phyloP scores from a whole-genome alignment of 768 basidiomycete species.

The Lactifluus echinatus region DNA sequence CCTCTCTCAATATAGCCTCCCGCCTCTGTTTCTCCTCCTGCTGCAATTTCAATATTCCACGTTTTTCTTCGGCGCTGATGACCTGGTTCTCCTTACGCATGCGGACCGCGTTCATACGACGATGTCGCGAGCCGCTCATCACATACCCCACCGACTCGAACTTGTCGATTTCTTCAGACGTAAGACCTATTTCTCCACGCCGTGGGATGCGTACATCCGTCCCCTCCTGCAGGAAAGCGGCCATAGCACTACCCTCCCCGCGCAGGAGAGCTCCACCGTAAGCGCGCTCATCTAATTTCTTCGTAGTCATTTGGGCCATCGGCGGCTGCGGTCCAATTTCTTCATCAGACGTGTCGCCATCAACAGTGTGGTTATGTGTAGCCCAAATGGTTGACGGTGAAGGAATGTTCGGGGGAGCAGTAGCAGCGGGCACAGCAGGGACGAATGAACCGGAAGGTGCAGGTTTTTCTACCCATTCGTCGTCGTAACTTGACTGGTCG shows the following conservation, averaged over 20 bases:
- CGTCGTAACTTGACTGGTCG: conserved; percentile 33
- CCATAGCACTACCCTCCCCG: conserved; percentile 98
- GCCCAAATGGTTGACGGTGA: not conserved
- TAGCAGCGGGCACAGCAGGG: conserved; percentile 18
- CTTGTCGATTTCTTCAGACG: conserved; percentile 75
- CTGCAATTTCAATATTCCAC: conserved; percentile 90
- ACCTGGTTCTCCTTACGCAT: conserved; percentile 99
- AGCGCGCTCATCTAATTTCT: conserved; percentile 66
- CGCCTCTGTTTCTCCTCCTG: conserved; percentile 88
- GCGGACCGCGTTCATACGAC: conserved; percentile 97
- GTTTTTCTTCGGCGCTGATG: conserved; percentile 96
- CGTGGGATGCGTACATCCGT: conserved; percentile 86
- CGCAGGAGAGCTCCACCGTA: conserved; percentile 87
- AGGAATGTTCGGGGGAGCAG: conserved; percentile 14
- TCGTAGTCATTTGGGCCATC: conserved; percentile 30
- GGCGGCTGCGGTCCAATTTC: conserved; percentile 79
- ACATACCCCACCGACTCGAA: conserved; percentile 92
- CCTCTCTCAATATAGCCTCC: conserved; percentile 81
- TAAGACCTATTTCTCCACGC: conserved; percentile 96
- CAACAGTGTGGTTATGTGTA: not conserved
- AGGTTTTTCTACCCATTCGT: conserved; percentile 62
- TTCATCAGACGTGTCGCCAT: conserved; percentile 31
- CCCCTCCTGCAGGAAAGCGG: conserved; percentile 82
- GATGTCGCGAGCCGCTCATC: conserved; percentile 92
- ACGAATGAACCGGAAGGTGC: conserved; percentile 26